Conservation (phyloP, 805 yeast species). For the Grigorovia transvaalensis region DNA sequence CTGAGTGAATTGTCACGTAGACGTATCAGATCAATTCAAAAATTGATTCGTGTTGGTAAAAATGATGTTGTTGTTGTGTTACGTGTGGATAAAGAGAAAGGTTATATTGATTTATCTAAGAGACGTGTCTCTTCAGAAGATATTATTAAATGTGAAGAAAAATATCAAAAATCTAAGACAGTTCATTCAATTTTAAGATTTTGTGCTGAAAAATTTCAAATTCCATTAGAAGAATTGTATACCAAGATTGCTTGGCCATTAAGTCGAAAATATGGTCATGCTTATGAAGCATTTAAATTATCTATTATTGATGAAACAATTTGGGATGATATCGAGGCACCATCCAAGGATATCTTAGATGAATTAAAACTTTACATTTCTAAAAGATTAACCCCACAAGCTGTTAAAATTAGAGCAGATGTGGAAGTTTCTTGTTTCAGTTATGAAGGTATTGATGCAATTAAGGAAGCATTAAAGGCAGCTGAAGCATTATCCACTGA, state of each 20-base stretch:
- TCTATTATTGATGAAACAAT: slow-evolving; percentile 84
- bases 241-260: slow-evolving; percentile 94
- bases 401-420: slow-evolving; percentile 96
- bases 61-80: slow-evolving; percentile 96
- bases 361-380: slow-evolving; percentile 83
- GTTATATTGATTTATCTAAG: slow-evolving; percentile 93
- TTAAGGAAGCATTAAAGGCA: slow-evolving; percentile 74
- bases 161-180: slow-evolving; percentile 92
- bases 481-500: slow-evolving; percentile 82
- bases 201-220: slow-evolving; percentile 92
- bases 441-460: slow-evolving; percentile 97
- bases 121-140: slow-evolving; percentile 98
- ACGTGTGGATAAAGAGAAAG: slow-evolving; percentile 97
- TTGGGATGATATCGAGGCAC: slow-evolving; percentile 68
- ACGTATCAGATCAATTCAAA: slow-evolving; percentile 96
- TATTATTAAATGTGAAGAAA: slow-evolving; percentile 92
- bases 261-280: slow-evolving; percentile 90
- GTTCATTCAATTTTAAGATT: slow-evolving; percentile 97
- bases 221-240: slow-evolving; percentile 77
- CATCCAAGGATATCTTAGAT: slow-evolving; percentile 62
- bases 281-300: slow-evolving; percentile 92
- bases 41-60: slow-evolving; percentile 94
- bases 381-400: slow-evolving; percentile 94
- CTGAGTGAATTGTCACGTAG: slow-evolving; percentile 94
- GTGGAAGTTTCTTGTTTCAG: slow-evolving; percentile 94